phyloP scores from a whole-genome alignment of 1,284 basidiomycete species.

The Apiotrichum sp. region DNA sequence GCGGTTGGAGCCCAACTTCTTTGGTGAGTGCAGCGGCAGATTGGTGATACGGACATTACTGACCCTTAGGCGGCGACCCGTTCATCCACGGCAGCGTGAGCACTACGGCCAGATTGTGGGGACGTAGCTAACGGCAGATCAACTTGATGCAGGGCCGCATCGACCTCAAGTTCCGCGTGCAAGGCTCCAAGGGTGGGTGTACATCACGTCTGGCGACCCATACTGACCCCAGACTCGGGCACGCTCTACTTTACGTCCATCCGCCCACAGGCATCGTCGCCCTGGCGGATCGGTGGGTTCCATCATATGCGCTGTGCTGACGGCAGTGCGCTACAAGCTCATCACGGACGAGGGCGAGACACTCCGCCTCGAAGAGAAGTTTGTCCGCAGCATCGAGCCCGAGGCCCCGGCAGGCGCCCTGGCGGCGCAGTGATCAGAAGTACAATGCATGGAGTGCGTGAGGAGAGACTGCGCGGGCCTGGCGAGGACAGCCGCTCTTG shows the following conservation, averaged over 20 bases:
- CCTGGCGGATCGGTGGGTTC: slow-evolving; percentile 43
- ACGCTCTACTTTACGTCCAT: slow-evolving; percentile 48
- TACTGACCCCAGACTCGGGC: slow-evolving; percentile 26
- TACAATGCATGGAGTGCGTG: too few relatives aligned
- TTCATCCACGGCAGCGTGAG: slow-evolving; percentile 45
- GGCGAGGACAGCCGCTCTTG: too few relatives aligned
- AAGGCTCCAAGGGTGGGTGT: slow-evolving; percentile 30
- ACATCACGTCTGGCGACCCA: background rate
- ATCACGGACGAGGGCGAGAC: slow-evolving; percentile 41
- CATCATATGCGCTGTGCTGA: slow-evolving; percentile 2
- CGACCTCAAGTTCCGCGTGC: slow-evolving; percentile 44
- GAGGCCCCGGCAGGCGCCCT: background rate
- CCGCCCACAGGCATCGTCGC: slow-evolving; percentile 38
- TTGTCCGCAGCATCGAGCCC: slow-evolving; percentile 4
- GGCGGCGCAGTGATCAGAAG: too few relatives aligned
- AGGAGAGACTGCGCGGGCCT: too few relatives aligned
- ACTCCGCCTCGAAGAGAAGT: slow-evolving; percentile 35
- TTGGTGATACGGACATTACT: too few relatives aligned
- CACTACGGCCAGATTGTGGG: background rate
- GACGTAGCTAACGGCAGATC: slow-evolving; percentile 23
- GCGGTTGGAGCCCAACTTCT: slow-evolving; percentile 38
- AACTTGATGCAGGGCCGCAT: slow-evolving; percentile 48
- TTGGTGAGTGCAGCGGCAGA: slow-evolving; percentile 31
- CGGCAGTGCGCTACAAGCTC: slow-evolving; percentile 46
- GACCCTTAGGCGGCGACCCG: slow-evolving; percentile 41